phyloP scores from a whole-genome alignment of 345 rosid genomes.

The Lepidium africanum region DNA sequence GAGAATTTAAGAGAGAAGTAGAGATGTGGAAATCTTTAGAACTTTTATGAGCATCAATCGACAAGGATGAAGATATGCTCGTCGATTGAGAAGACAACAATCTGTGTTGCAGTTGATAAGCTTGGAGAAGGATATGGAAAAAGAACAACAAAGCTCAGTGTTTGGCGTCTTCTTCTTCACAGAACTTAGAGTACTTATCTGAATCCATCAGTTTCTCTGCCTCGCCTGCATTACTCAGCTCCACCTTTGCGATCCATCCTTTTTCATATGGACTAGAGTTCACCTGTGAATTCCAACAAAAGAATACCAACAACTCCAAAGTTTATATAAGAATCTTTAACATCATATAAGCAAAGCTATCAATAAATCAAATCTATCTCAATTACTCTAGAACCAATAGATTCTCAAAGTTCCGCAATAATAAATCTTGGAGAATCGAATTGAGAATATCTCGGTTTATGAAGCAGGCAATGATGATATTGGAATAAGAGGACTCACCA shows the following conservation, averaged over 20 bases:
- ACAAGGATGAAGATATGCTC: background rate
- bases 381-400: background rate
- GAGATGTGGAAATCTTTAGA: background rate
- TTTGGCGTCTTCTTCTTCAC: constrained; percentile 90
- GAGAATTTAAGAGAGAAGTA: background rate
- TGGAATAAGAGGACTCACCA: constrained; percentile 46
- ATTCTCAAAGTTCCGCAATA: background rate
- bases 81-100: background rate
- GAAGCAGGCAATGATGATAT: background rate
- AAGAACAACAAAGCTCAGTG: constrained; percentile 35
- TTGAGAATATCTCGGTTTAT: background rate
- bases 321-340: background rate
- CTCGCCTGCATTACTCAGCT: constrained; percentile 46
- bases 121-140: background rate
- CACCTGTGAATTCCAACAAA: constrained; percentile 35
- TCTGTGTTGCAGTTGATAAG: background rate
- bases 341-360: background rate
- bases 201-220: constrained; percentile 68
- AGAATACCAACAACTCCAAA: background rate
- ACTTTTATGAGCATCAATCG: background rate
- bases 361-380: background rate
- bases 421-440: too few relatives aligned
- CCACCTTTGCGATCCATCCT: constrained; percentile 92
- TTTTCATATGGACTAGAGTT: constrained; percentile 72
- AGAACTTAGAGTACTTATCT: constrained; percentile 72